Evolutionary conservation across 768 basidiomycete species (phyloP), one percentile per base, ranked within the genome.

Genomic region (Postia placenta): DNA sequence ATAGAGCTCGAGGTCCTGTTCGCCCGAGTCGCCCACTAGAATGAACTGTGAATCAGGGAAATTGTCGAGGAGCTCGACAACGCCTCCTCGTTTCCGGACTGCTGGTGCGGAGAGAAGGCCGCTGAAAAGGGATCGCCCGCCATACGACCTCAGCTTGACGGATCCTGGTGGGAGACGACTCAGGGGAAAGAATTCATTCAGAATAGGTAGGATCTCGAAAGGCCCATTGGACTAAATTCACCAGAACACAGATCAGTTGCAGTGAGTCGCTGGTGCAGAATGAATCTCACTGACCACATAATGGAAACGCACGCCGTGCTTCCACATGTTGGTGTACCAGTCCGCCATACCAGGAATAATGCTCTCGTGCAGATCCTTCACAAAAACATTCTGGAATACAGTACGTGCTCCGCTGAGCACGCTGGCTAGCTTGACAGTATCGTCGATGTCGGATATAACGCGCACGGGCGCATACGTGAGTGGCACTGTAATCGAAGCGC

Each of bases 1-100:
- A 63, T 97, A 98, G 1, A 98, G 73, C 64, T 98, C 93, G 38
- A 98, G 68, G 66, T 98, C 95, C 56, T 96, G 94, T 62, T 98
- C 95, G 27, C 94, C 95, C 0, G 85, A 81, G 64, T 98, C 95
- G 5, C 95, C 95, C 35, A 98, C 73, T 42, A 94, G 78, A 60
- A 97, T 66, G 67, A 98, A 96, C 33, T 67, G 71, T 1, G 87
- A 81, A 35, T 80, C 71, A 0, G 81, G 80, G 63, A 94, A 94
- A 2, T 79, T 70, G 33, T 85, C 76, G 11, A 94, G 69, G 19
- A 91, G 72, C 33, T 93, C 88, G n/a, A 84, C 62, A 6, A 97
- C 80, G 17, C 85, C 86, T 0, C 78, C 78, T 4, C 83, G 81
- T 67, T 98, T 98, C 28, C 94, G 80, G 17, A 79, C 75, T 1